These are phyloP conservation scores for Danielia oregonensis DNA, from an alignment of 805 yeast genomes.

Conservation along the genomic window DNA sequence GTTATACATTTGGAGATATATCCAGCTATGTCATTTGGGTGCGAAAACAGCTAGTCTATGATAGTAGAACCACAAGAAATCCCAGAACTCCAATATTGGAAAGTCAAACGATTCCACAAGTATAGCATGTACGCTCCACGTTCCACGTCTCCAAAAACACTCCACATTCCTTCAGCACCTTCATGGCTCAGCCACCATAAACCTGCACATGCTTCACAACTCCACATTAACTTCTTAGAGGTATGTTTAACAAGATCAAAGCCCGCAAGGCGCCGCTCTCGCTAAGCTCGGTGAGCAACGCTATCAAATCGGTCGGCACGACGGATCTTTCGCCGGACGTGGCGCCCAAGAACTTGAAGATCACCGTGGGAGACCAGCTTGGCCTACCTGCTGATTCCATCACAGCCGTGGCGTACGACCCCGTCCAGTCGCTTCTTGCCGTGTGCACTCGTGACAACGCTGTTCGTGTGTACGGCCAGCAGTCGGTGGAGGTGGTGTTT, in stretches of 20 bases:
- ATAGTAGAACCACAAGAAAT: too few relatives aligned
- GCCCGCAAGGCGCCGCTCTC: conserved; percentile 42
- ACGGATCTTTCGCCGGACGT: conserved; percentile 33
- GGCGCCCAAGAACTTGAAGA: conserved; percentile 25
- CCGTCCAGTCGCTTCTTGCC: conserved; percentile 83
- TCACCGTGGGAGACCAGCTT: conserved; percentile 27
- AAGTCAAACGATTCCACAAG: too few relatives aligned
- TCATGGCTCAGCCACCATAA: too few relatives aligned
- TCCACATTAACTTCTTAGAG: too few relatives aligned
- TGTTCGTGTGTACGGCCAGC: conserved; percentile 79
- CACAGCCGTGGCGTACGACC: conserved; percentile 73
- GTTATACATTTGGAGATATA: too few relatives aligned
- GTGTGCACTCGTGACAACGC: conserved; percentile 68
- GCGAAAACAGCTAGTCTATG: too few relatives aligned
- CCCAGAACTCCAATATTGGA: too few relatives aligned
- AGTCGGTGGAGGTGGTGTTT: conserved; percentile 69
- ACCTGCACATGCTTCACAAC: too few relatives aligned
- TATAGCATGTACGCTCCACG: too few relatives aligned
- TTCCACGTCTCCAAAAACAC: too few relatives aligned
- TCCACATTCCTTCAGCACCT: too few relatives aligned
- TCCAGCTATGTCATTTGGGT: too few relatives aligned
- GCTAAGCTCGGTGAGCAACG: conserved; percentile 39
- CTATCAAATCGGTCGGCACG: conserved; percentile 30
- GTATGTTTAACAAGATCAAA: conserved; percentile 37
- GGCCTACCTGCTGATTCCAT: conserved; percentile 56